Percentiles rank a stretch among this genome's conserved stretches.
These are phyloP conservation scores for Microsporum ferrugineum DNA, from an alignment of 2,329 filamentous ascomycete species.

Conservation along the genomic window DNA sequence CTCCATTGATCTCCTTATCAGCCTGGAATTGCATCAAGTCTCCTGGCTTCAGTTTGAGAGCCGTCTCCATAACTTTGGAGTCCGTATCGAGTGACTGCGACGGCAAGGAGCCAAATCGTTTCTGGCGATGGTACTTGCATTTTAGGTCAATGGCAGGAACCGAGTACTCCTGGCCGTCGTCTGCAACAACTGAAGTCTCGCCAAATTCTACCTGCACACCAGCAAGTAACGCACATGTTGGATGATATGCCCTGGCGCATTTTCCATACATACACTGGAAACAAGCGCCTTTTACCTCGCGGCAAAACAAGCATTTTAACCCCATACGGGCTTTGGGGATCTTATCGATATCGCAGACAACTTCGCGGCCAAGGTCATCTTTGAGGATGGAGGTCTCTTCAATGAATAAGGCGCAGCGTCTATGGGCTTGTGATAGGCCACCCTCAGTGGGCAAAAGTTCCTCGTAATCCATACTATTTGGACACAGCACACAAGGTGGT, in stretches of 20 bases:
- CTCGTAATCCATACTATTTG: constrained; percentile 73
- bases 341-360: constrained; percentile 64
- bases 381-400: constrained; percentile 80
- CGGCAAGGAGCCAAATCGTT: constrained; percentile 66
- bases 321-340: constrained; percentile 81
- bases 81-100: constrained; percentile 59
- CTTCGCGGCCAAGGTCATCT: constrained; percentile 55
- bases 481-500: constrained; percentile 81
- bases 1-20: constrained; percentile 81
- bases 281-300: constrained; percentile 86
- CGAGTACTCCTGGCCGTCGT: constrained; percentile 85
- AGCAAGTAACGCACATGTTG: constrained; percentile 83
- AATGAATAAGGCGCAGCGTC: constrained; percentile 78
- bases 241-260: constrained; percentile 85
- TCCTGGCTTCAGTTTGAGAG: constrained; percentile 55
- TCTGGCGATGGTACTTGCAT: constrained; percentile 85
- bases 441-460: constrained; percentile 80
- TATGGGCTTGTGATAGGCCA: constrained; percentile 67
- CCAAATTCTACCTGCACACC: constrained; percentile 86
- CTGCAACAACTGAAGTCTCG: constrained; percentile 72
- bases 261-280: constrained; percentile 96
- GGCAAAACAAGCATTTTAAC: constrained; percentile 89
- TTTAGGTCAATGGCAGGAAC: constrained; percentile 86
- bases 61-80: constrained; percentile 55
- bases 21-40: constrained; percentile 79